Evolutionary conservation across 2,329 filamentous ascomycete species (phyloP).

Genomic region (Aspergillus sp.): DNA sequence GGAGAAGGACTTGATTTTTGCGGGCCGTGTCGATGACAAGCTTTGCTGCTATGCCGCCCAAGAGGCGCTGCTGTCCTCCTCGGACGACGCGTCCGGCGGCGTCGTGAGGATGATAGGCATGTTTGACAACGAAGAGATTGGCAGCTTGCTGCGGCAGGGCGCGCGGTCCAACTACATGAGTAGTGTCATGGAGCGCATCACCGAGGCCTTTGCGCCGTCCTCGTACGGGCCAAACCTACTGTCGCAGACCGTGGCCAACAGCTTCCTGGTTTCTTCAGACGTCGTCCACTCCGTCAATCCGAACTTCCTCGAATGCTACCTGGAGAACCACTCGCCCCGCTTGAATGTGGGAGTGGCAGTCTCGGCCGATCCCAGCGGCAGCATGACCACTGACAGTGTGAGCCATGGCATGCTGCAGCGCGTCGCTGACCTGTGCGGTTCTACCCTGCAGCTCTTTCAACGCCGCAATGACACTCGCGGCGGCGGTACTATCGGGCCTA

Average conservation of each 20-base stretch:
- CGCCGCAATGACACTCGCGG: conserved; percentile 85
- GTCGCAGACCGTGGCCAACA: conserved; percentile 78
- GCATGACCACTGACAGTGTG: conserved; percentile 91
- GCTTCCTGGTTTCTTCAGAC: conserved; percentile 85
- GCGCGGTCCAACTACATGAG: conserved; percentile 84
- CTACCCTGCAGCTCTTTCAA: conserved; percentile 77
- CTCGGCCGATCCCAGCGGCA: conserved; percentile 74
- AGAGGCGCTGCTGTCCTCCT: conserved; percentile 65
- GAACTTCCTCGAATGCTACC: conserved; percentile 78
- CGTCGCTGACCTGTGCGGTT: conserved; percentile 63
- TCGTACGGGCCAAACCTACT: conserved; percentile 48
- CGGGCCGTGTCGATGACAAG: conserved; percentile 93
- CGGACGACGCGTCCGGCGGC: conserved; percentile 42
- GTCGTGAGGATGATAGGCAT: conserved; percentile 84
- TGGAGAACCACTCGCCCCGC: conserved; percentile 74
- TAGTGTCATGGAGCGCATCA: conserved; percentile 66
- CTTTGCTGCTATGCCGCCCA: conserved; percentile 90
- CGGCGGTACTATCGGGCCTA: conserved; percentile 91
- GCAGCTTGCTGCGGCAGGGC: conserved; percentile 80
- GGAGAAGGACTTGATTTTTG: conserved; percentile 89
- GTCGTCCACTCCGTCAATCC: conserved; percentile 92
- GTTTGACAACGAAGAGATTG: conserved; percentile 96
- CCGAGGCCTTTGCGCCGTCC: conserved; percentile 52
- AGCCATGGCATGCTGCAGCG: conserved; percentile 71
- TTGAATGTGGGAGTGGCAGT: conserved; percentile 82